Evolutionary conservation across 129 eudicot genomes (phyloP).

Genomic region (Heracleum sosnowskyi): DNA sequence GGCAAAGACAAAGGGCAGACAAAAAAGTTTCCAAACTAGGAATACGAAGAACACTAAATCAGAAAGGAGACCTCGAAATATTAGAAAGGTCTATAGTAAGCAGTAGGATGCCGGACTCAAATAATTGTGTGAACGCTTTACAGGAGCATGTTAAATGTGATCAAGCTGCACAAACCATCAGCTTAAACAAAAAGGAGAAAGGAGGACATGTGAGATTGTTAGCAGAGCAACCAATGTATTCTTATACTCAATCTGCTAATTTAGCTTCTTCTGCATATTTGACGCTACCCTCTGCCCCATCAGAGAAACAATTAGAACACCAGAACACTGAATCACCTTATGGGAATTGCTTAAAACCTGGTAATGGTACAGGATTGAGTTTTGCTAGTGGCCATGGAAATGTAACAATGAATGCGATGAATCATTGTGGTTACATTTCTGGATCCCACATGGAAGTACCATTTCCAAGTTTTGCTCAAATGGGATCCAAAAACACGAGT

Average conservation of each 20-base stretch:
- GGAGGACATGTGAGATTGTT: conserved; percentile 18
- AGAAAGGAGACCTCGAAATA: conserved; percentile 17
- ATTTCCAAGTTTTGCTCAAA: conserved; percentile 27
- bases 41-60: conserved; percentile 16
- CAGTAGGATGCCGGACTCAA: conserved; percentile 18
- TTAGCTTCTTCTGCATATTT: conserved; percentile 33
- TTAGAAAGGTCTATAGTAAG: conserved; percentile 17
- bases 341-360: conserved; percentile 5
- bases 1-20: conserved; percentile 13
- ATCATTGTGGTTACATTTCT: conserved; percentile 12
- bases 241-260: conserved; percentile 26
- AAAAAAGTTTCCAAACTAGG: conserved; percentile 12
- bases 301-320: conserved; percentile 18
- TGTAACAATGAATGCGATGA: neutral
- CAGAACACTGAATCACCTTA: conserved; percentile 7
- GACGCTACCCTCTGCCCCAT: conserved; percentile 36
- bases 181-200: conserved; percentile 19
- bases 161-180: conserved; percentile 10
- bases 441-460: conserved; percentile 26
- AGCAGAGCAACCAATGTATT: conserved; percentile 21
- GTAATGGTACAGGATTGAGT: conserved; percentile 20
- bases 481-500: conserved; percentile 18
- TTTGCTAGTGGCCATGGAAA: conserved; percentile 23
- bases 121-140: conserved; percentile 12
- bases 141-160: conserved; percentile 9